Conservation (phyloP, 2,329 filamentous ascomycete species). For the Xylaria sp. region DNA sequence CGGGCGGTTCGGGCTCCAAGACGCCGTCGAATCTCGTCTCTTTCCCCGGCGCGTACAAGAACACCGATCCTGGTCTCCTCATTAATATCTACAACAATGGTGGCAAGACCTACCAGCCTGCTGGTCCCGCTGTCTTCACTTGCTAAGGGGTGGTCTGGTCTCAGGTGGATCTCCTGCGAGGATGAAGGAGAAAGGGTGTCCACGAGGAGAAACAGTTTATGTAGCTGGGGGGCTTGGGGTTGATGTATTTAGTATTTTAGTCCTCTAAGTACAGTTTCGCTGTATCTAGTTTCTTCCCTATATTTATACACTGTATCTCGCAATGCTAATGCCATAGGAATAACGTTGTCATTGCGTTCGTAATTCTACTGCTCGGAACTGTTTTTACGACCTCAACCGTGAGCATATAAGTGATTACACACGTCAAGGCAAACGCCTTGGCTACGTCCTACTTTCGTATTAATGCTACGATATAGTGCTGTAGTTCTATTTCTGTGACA, state of each 20-base stretch:
- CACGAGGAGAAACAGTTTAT: background rate
- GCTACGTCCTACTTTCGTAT: background rate
- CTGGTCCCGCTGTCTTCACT: slow-evolving; percentile 35
- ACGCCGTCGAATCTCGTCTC: slow-evolving; percentile 44
- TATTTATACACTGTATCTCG: background rate
- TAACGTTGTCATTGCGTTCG: background rate
- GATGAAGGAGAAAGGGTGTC: background rate
- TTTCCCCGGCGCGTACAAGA: slow-evolving; percentile 52
- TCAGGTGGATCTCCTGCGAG: background rate
- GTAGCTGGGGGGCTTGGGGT: background rate
- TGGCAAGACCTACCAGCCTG: slow-evolving; percentile 44
- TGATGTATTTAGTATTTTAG: background rate
- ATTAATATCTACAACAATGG: slow-evolving; percentile 50
- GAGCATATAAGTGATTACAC: background rate
- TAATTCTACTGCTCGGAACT: background rate
- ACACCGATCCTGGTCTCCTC: slow-evolving; percentile 48
- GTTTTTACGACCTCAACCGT: background rate
- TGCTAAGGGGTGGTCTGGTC: slow-evolving; percentile 8
- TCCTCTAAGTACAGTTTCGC: background rate
- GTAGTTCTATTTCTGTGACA: no score
- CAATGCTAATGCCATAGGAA: background rate
- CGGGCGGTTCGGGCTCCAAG: slow-evolving; percentile 46
- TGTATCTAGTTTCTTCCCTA: background rate
- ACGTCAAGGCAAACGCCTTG: background rate
- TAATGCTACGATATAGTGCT: background rate